Percentiles rank a stretch among this genome's conserved stretches.
These are phyloP conservation scores for Pichia rugopelliculosa DNA, from an alignment of 805 yeast genomes.

Conservation along the genomic window DNA sequence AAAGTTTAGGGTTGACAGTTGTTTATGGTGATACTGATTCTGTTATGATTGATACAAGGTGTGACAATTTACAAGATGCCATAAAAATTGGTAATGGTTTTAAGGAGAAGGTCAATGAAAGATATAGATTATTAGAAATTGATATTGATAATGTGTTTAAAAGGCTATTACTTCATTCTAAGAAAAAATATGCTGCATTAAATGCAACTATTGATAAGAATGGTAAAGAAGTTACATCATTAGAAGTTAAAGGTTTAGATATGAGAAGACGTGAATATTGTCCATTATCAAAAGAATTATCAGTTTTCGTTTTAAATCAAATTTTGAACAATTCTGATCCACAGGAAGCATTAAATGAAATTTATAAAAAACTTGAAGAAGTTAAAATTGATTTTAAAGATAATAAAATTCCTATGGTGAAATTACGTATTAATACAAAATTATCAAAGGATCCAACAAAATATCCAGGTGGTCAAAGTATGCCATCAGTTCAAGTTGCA, in stretches of 20 bases:
- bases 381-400: conserved; percentile 49
- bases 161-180: conserved; percentile 78
- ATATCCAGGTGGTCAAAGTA: conserved; percentile 78
- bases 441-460: conserved; percentile 82
- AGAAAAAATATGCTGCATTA: conserved; percentile 95
- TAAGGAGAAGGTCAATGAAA: conserved; percentile 78
- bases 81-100: conserved; percentile 76
- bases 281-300: conserved; percentile 83
- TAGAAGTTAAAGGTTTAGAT: conserved; percentile 95
- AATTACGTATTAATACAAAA: conserved; percentile 75
- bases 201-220: conserved; percentile 39
- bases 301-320: conserved; percentile 64
- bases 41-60: conserved; percentile 94
- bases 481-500: conserved; percentile 86
- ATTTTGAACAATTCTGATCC: conserved; percentile 68
- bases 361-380: conserved; percentile 64
- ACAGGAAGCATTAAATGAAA: conserved; percentile 63
- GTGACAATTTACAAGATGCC: conserved; percentile 62
- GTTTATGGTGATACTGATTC: conserved; percentile 99
- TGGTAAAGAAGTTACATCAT: conserved; percentile 48
- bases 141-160: conserved; percentile 93
- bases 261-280: conserved; percentile 96
- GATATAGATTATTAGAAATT: conserved; percentile 80
- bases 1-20: conserved; percentile 71
- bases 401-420: conserved; percentile 56